Evolutionary conservation across 352 stramenopile genomes (phyloP).

Genomic region (Phytophthora pinifolia): DNA sequence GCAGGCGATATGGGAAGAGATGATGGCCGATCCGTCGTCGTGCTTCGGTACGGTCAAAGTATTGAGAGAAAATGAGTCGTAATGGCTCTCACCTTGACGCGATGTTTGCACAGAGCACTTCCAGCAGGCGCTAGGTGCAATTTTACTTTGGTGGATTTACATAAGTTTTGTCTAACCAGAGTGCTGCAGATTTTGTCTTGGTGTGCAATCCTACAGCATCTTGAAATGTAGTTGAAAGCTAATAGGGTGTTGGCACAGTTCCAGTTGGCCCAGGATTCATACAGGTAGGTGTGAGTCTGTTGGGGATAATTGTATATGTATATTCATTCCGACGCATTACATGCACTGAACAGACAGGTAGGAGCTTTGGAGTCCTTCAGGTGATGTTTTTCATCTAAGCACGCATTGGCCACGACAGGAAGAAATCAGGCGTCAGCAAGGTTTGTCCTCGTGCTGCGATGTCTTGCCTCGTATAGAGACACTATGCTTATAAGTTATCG

Average conservation of each 20-base stretch:
- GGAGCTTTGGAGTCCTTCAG: neutral
- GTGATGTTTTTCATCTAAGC: neutral
- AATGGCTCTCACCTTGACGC: constrained; percentile 5
- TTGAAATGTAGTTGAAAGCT: constrained; percentile 6
- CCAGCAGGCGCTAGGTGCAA: constrained; percentile 66
- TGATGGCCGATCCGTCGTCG: constrained; percentile 81
- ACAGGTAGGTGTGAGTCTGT: constrained; percentile 39
- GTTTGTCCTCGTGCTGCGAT: constrained; percentile 22
- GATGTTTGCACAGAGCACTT: constrained; percentile 55
- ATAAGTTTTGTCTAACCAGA: constrained; percentile 6
- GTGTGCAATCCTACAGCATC: constrained; percentile 26
- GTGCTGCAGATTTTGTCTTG: constrained; percentile 71
- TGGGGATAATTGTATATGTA: neutral
- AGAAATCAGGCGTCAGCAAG: constrained; percentile 74
- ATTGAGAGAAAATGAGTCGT: neutral
- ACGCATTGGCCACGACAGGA: constrained; percentile 35
- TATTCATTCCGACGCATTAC: neutral
- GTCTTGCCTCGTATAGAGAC: neutral
- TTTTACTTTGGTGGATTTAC: neutral
- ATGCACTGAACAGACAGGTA: constrained; percentile 49
- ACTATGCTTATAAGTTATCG: too few species aligned
- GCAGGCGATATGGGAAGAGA: constrained; percentile 88
- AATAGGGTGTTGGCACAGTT: constrained; percentile 46
- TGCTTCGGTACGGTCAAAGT: constrained; percentile 62
- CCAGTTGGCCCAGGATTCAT: constrained; percentile 83